Percentiles rank a stretch among this genome's conserved stretches.
Conservation (phyloP, 1,139 yeast species). For the Debaryomycetaceae sp. region DNA sequence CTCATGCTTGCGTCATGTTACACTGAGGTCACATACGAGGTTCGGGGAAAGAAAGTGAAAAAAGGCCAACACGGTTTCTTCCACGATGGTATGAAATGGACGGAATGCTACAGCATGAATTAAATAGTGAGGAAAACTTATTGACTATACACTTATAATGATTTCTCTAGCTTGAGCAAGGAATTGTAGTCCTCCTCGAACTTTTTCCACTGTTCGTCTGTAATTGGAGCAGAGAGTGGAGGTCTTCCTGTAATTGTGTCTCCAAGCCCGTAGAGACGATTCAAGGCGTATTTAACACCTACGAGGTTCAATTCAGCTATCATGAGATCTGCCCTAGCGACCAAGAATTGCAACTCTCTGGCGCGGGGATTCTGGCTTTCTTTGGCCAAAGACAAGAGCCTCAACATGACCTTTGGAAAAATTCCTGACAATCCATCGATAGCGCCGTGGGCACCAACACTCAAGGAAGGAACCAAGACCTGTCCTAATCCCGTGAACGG, state of each 20-base stretch:
- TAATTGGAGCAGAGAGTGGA: slow-evolving; percentile 14
- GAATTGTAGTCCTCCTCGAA: slow-evolving; percentile 11
- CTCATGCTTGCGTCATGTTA: too few species aligned
- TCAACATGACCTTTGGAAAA: slow-evolving; percentile 37
- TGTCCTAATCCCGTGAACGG: slow-evolving; percentile 51
- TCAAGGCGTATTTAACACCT: slow-evolving; percentile 36
- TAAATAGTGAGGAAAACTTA: too few species aligned
- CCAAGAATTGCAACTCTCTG: slow-evolving; percentile 32
- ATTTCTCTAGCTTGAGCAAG: slow-evolving; percentile 7
- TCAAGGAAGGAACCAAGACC: slow-evolving; percentile 39
- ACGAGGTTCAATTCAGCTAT: slow-evolving; percentile 39
- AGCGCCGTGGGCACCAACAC: slow-evolving; percentile 43
- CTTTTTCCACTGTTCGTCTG: slow-evolving; percentile 7
- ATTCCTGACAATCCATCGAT: slow-evolving; percentile 45
- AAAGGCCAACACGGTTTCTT: too few species aligned
- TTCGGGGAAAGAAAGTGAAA: too few species aligned
- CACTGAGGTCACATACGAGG: too few species aligned
- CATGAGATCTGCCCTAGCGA: slow-evolving; percentile 40
- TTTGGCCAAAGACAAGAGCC: slow-evolving; percentile 24
- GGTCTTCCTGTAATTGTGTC: slow-evolving; percentile 20
- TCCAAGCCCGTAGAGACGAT: slow-evolving; percentile 17
- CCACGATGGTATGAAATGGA: too few species aligned
- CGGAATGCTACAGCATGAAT: too few species aligned
- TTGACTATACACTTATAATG: slow-evolving; percentile 1
- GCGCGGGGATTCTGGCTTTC: slow-evolving; percentile 37